Percentiles rank a stretch among this genome's conserved stretches.
Evolutionary conservation across 2,329 filamentous ascomycete species (phyloP).

Genomic region (Cryphonectria radicalis): DNA sequence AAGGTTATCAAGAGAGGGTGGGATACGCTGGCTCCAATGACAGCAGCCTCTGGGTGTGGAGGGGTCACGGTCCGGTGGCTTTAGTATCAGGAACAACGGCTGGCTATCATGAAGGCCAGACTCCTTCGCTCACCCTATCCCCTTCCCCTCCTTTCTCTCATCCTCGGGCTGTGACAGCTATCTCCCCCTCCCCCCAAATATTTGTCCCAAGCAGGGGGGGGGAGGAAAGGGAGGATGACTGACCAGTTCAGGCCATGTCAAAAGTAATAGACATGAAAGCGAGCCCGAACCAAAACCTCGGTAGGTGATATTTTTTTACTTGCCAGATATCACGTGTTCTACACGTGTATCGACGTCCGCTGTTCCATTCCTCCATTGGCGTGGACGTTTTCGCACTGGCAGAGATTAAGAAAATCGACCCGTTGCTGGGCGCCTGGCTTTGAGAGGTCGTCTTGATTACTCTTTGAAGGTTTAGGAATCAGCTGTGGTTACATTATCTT

Average conservation of each 20-base stretch:
- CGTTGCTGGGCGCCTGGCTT: conserved; percentile 40
- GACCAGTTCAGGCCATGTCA: neutral
- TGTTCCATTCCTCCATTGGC: conserved; percentile 31
- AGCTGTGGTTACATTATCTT: conserved; percentile 37
- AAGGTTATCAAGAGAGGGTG: neutral
- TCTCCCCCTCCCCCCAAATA: neutral
- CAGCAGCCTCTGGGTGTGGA: neutral
- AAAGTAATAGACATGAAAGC: neutral
- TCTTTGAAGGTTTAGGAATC: conserved; percentile 38
- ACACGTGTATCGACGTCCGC: conserved; percentile 34
- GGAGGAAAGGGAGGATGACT: neutral
- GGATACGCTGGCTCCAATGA: neutral
- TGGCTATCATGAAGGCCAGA: neutral
- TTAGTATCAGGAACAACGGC: neutral
- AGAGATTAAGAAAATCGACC: conserved; percentile 33
- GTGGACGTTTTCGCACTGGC: conserved; percentile 36
- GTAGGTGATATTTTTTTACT: neutral
- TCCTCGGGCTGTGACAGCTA: neutral
- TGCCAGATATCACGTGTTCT: conserved; percentile 33
- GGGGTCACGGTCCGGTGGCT: neutral
- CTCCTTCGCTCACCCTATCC: neutral
- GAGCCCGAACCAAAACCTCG: neutral
- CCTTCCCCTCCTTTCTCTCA: neutral
- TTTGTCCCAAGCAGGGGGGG: no score
- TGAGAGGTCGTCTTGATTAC: conserved; percentile 38